These are phyloP conservation scores for Manihot esculenta DNA, from an alignment of 441 rosid species.

Conservation along the genomic window DNA sequence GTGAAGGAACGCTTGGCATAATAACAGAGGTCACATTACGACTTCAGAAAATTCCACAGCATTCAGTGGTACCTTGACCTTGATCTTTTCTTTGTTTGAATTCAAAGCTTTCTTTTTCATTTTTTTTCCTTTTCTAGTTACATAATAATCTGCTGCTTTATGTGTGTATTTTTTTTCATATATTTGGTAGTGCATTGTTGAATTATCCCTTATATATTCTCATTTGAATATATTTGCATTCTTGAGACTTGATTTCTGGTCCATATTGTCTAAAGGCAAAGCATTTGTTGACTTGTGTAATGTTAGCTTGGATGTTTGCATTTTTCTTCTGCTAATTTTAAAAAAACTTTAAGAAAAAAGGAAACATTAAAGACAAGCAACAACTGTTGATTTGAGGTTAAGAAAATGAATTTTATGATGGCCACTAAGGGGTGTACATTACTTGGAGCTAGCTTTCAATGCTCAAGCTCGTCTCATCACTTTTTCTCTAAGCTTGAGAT, in stretches of 20 bases:
- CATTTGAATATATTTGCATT: not conserved
- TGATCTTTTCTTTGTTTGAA: constrained; percentile 18
- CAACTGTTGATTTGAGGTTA: not conserved
- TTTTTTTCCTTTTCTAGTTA: constrained; percentile 1
- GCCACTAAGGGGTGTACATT: not conserved
- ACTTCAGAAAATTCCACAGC: constrained; percentile 89
- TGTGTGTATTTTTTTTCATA: constrained; percentile 5
- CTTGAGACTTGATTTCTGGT: not conserved
- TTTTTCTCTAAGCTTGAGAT: too few relatives aligned
- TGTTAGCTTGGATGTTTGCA: not conserved
- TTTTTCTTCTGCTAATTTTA: too few relatives aligned
- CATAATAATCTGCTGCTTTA: not conserved
- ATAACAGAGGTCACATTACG: constrained; percentile 85
- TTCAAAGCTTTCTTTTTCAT: not conserved
- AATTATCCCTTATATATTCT: constrained; percentile 5
- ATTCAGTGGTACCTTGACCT: constrained; percentile 71
- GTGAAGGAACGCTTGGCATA: constrained; percentile 95
- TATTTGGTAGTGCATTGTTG: not conserved
- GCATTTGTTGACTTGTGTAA: not conserved
- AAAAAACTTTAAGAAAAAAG: too few relatives aligned
- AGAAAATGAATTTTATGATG: not conserved
- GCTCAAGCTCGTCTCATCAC: too few relatives aligned
- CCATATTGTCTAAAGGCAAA: not conserved
- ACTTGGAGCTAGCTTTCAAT: too few relatives aligned
- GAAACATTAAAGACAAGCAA: not conserved